Evolutionary conservation across 1,284 basidiomycete genomes (phyloP).

Genomic region (Sparassis latifolia): DNA sequence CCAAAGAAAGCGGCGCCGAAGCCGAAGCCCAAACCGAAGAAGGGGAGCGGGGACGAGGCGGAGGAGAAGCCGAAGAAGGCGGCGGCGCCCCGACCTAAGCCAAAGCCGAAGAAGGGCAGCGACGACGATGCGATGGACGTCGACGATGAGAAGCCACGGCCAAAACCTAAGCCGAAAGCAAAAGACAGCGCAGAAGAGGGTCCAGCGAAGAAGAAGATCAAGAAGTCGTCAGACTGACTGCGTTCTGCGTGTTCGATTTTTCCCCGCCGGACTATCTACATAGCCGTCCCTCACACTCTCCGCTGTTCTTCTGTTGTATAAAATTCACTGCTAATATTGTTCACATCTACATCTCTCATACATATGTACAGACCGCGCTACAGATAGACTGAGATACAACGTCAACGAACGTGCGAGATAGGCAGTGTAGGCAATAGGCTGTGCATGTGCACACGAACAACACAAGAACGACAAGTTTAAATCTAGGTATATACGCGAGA

Average conservation of each 20-base stretch:
- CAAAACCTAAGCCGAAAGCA: slow-evolving; percentile 40
- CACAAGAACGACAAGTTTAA: too few species aligned
- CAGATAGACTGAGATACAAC: background rate
- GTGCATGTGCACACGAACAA: background rate
- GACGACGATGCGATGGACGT: slow-evolving; percentile 34
- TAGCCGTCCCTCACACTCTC: background rate
- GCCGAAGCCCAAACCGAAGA: slow-evolving; percentile 33
- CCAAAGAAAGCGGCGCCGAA: slow-evolving; percentile 28
- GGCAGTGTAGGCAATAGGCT: background rate
- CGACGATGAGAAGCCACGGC: slow-evolving; percentile 37
- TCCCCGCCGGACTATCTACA: background rate
- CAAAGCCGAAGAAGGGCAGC: slow-evolving; percentile 29
- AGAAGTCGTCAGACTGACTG: slow-evolving; percentile 29
- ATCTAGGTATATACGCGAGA: too few species aligned
- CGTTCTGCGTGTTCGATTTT: background rate
- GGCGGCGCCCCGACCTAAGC: slow-evolving; percentile 32
- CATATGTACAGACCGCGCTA: background rate
- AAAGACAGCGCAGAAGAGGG: slow-evolving; percentile 42
- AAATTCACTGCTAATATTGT: background rate
- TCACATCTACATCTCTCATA: too few species aligned
- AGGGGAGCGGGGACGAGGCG: slow-evolving; percentile 31
- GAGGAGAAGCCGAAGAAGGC: slow-evolving; percentile 32
- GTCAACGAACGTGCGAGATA: background rate
- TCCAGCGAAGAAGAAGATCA: slow-evolving; percentile 68
- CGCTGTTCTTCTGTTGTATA: background rate